Conservation (phyloP, 2,329 filamentous ascomycete genomes). For the Fusarium buxicola region DNA sequence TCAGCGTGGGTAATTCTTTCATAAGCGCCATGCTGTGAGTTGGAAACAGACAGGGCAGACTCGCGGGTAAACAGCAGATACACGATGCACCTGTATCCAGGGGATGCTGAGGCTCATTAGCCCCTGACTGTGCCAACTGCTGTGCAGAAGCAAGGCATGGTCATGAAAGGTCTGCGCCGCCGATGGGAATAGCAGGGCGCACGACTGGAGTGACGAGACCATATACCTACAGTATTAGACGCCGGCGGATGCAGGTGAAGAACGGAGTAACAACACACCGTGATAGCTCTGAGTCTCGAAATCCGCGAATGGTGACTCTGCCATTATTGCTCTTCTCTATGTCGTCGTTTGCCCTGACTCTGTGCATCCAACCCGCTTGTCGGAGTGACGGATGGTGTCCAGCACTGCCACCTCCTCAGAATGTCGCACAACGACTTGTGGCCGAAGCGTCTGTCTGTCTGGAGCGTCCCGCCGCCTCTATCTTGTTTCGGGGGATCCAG, state of each 20-base stretch:
- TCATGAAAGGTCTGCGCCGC: conserved; percentile 9
- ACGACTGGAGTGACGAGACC: conserved; percentile 30
- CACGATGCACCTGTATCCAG: conserved; percentile 5
- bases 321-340: background rate
- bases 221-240: conserved; percentile 32
- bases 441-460: conserved; percentile 25
- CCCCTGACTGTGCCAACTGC: conserved; percentile 30
- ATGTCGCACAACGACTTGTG: conserved; percentile 14
- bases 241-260: conserved; percentile 21
- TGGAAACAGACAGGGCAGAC: conserved; percentile 2
- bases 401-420: conserved; percentile 20
- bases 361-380: conserved; percentile 10
- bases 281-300: background rate
- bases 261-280: conserved; percentile 15
- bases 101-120: conserved; percentile 26
- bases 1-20: conserved; percentile 16
- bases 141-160: conserved; percentile 19
- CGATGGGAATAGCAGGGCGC: conserved; percentile 10
- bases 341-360: conserved; percentile 1
- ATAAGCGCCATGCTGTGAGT: background rate
- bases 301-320: background rate
- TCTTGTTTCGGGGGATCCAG: conserved; percentile 9
- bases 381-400: conserved; percentile 13
- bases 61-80: conserved; percentile 1
- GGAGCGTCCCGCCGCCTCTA: conserved; percentile 9